Conservation (phyloP, 1,139 yeast species). For the Suhomyces coccinellae region DNA sequence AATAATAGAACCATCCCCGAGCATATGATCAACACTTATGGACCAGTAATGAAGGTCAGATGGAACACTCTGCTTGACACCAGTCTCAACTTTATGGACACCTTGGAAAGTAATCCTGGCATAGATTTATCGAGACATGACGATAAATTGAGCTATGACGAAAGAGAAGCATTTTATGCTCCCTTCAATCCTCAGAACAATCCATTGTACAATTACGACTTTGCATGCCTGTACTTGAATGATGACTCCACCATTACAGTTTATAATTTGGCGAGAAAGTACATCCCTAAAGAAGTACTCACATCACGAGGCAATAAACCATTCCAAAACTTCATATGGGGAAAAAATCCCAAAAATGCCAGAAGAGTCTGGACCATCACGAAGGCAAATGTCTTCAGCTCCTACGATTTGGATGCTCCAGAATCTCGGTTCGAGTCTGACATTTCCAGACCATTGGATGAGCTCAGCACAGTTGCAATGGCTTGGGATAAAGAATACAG, state of each 20-base stretch:
- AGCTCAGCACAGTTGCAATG: constrained; percentile 51
- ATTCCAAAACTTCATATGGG: constrained; percentile 48
- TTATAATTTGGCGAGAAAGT: constrained; percentile 72
- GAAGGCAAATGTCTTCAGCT: constrained; percentile 51
- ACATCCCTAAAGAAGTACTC: constrained; percentile 69
- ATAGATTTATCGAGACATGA: constrained; percentile 12
- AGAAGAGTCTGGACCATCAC: constrained; percentile 45
- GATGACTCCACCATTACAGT: constrained; percentile 75
- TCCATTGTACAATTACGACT: constrained; percentile 51
- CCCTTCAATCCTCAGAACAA: constrained; percentile 9
- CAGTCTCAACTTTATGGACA: constrained; percentile 22
- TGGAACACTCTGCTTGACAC: constrained; percentile 45
- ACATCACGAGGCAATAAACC: constrained; percentile 53
- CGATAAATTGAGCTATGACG: constrained; percentile 20
- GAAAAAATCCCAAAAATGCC: constrained; percentile 24
- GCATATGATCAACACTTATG: constrained; percentile 70
- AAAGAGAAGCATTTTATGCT: constrained; percentile 31
- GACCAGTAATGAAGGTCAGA: constrained; percentile 70
- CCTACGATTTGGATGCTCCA: constrained; percentile 50
- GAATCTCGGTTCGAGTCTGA: constrained; percentile 21
- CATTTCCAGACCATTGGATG: constrained; percentile 54
- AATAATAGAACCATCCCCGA: constrained; percentile 58
- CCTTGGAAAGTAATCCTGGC: constrained; percentile 3
- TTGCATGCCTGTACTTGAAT: constrained; percentile 76
- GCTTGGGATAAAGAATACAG: constrained; percentile 55